A percentile compares a stretch with the other conserved stretches of the same genome.
These are phyloP conservation scores for Lachnellula hyalina DNA, from an alignment of 2,329 filamentous ascomycete species.

Conservation along the genomic window DNA sequence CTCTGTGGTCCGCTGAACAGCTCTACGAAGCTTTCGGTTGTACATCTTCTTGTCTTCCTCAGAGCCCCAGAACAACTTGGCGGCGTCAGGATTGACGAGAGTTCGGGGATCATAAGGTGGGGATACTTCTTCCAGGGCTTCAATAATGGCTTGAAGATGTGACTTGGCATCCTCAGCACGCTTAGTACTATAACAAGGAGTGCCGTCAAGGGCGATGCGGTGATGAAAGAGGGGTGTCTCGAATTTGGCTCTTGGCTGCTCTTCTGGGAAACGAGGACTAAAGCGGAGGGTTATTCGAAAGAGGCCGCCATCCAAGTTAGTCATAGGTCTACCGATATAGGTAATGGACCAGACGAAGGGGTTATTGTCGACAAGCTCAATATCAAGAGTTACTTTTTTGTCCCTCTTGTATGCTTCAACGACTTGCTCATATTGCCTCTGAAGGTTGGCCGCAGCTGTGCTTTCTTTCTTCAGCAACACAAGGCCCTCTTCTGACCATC, in stretches of 20 bases:
- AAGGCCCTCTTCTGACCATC: slow-evolving; percentile 68
- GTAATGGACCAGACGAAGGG: slow-evolving; percentile 86
- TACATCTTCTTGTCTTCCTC: slow-evolving; percentile 78
- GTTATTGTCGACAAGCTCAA: slow-evolving; percentile 73
- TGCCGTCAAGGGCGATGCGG: slow-evolving; percentile 72
- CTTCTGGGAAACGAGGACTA: slow-evolving; percentile 79
- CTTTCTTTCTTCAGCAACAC: slow-evolving; percentile 58
- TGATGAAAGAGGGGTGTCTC: slow-evolving; percentile 84
- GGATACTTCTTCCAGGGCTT: slow-evolving; percentile 77
- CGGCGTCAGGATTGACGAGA: slow-evolving; percentile 79
- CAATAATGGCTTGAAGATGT: slow-evolving; percentile 80
- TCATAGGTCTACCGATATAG: slow-evolving; percentile 89
- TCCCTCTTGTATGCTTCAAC: slow-evolving; percentile 67
- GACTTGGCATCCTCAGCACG: slow-evolving; percentile 70
- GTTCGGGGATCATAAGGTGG: slow-evolving; percentile 88
- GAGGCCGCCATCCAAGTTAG: slow-evolving; percentile 85
- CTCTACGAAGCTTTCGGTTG: slow-evolving; percentile 72
- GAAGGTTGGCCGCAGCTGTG: slow-evolving; percentile 74
- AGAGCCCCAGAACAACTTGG: slow-evolving; percentile 80
- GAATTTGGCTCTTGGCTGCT: slow-evolving; percentile 79
- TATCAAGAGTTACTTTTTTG: slow-evolving; percentile 65
- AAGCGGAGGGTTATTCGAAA: slow-evolving; percentile 77
- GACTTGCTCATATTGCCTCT: slow-evolving; percentile 80
- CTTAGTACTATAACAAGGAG: slow-evolving; percentile 73
- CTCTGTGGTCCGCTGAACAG: slow-evolving; percentile 66